Conservation (phyloP, 78 protist genomes). For the Neovahlkampfia damariscottae region DNA sequence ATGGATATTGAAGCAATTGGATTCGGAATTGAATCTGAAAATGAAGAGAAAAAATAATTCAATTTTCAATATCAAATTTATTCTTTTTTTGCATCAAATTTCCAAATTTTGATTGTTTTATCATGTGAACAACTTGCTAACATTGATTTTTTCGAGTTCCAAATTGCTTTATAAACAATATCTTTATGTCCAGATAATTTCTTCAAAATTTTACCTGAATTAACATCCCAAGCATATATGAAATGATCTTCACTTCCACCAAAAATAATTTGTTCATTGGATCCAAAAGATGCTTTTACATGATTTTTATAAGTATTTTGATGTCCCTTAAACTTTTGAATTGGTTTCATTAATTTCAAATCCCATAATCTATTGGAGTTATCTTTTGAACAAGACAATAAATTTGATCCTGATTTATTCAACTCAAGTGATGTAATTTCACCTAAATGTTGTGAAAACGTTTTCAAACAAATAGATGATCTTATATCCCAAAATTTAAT, state of each 20-base stretch:
- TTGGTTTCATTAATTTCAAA: slow-evolving; percentile 34
- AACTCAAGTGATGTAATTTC: slow-evolving; percentile 67
- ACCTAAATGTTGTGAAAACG: slow-evolving; percentile 52
- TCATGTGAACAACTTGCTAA: neutral
- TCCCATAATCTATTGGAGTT: slow-evolving; percentile 78
- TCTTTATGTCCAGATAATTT: neutral
- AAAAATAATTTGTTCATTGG: slow-evolving; percentile 29
- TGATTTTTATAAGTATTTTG: slow-evolving; percentile 67
- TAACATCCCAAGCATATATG: neutral
- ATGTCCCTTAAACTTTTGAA: slow-evolving; percentile 67
- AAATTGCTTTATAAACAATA: neutral
- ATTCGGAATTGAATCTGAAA: too few relatives aligned
- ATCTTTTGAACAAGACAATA: slow-evolving; percentile 56
- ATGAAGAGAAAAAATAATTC: too few relatives aligned
- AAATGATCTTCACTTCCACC: slow-evolving; percentile 64
- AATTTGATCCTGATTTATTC: slow-evolving; percentile 29
- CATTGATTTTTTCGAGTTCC: neutral
- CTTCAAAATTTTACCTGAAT: neutral
- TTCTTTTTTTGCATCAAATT: too few relatives aligned
- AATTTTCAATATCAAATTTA: too few relatives aligned
- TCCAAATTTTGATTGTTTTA: too few relatives aligned
- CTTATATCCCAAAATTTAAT: slow-evolving; percentile 78
- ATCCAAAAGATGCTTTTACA: slow-evolving; percentile 50
- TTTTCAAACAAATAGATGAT: slow-evolving; percentile 63
- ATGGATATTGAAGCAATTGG: too few relatives aligned